Conservation (phyloP, 2,329 filamentous ascomycete species). For the Cytospora chrysosperma region DNA sequence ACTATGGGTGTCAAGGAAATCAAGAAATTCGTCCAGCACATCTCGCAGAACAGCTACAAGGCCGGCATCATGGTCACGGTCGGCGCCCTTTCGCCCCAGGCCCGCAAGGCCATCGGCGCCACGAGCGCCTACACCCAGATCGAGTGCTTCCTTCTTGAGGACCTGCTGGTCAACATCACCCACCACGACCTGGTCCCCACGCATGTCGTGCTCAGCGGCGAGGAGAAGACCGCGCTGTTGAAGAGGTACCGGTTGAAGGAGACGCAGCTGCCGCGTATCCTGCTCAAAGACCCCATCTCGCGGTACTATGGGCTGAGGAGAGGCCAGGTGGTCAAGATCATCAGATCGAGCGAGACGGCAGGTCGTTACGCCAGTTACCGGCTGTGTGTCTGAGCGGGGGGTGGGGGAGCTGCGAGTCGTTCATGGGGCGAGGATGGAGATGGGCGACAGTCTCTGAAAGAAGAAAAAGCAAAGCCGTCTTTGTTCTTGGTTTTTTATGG, state of each 20-base stretch:
- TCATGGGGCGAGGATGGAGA: background rate
- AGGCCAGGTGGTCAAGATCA: slow-evolving; percentile 97
- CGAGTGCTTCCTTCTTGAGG: slow-evolving; percentile 94
- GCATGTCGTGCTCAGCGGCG: slow-evolving; percentile 83
- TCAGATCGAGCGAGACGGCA: slow-evolving; percentile 90
- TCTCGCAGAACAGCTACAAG: slow-evolving; percentile 77
- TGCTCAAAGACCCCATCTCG: slow-evolving; percentile 88
- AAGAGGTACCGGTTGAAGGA: slow-evolving; percentile 94
- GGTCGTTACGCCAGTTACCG: slow-evolving; percentile 96
- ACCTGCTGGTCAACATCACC: slow-evolving; percentile 96
- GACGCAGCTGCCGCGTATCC: slow-evolving; percentile 90
- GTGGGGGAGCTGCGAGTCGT: slow-evolving; percentile 2
- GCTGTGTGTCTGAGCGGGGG: slow-evolving; percentile 53
- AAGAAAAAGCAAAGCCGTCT: background rate
- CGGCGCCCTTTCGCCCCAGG: slow-evolving; percentile 78
- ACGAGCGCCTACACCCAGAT: slow-evolving; percentile 76
- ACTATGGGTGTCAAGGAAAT: slow-evolving; percentile 89
- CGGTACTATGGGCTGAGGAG: slow-evolving; percentile 87
- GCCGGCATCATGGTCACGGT: slow-evolving; percentile 89
- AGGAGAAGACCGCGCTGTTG: slow-evolving; percentile 84
- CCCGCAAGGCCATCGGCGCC: slow-evolving; percentile 80
- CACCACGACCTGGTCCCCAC: slow-evolving; percentile 95
- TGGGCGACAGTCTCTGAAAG: background rate
- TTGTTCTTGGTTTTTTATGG: slow-evolving; percentile 2
- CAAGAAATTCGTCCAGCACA: slow-evolving; percentile 81